These are phyloP conservation scores for Eucalyptus regnans DNA, from an alignment of 345 rosid genomes.

Conservation along the genomic window DNA sequence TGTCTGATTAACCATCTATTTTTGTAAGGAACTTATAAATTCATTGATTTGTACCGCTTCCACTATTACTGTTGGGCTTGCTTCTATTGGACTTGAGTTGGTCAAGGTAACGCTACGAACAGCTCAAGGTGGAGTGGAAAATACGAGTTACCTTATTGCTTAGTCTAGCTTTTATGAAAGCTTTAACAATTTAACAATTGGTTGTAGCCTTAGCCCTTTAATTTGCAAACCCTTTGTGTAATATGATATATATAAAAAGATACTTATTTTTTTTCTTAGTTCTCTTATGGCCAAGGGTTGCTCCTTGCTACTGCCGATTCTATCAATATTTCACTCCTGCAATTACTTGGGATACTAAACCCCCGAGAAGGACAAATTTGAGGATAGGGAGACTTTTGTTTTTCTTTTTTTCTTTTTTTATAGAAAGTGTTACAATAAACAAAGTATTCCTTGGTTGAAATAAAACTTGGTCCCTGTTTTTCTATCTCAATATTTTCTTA, in stretches of 20 bases:
- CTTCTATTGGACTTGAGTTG: constrained; percentile 2
- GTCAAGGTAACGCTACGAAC: not conserved
- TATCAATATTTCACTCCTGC: not conserved
- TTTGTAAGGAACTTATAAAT: not conserved
- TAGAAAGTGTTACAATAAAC: not conserved
- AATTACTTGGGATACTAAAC: not conserved
- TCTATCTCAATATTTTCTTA: not conserved
- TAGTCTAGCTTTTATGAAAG: not conserved
- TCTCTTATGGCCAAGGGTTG: not conserved
- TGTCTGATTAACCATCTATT: not conserved
- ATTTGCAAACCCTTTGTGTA: not conserved
- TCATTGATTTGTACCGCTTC: not conserved
- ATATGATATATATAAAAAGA: not conserved
- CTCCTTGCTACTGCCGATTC: not conserved
- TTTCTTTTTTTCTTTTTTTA: no score
- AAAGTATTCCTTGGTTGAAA: not conserved
- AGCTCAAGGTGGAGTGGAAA: not conserved
- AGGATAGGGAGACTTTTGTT: not conserved
- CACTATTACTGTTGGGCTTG: not conserved
- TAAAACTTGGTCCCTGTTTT: no score
- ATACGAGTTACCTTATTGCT: not conserved
- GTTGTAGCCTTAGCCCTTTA: not conserved
- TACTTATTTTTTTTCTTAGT: no score
- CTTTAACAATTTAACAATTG: not conserved
- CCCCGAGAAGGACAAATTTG: not conserved